Base-by-base conservation (phyloP, 192 early-diverging fungal genomes). In the Gonapodya sp. region DNA sequence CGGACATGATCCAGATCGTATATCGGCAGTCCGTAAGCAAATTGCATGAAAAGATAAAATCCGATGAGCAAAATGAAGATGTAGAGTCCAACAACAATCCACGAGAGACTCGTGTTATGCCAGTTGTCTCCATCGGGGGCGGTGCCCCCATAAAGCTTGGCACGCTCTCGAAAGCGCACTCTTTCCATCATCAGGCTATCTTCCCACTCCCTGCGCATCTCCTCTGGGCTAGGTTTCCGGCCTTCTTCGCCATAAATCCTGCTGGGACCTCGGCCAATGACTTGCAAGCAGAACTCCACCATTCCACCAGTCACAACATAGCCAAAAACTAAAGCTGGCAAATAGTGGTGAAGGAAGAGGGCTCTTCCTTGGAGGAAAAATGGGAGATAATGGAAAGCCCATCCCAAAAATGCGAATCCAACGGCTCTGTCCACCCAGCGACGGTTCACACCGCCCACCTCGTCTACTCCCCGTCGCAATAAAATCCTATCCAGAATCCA, bases 301-400 rank as follows among this genome's bases (percentile, higher is more conserved):
- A 95, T 86, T 35, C 87, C 90, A n/a, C 92, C 93, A 16, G 92
- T 83, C 0, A 93, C 79, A 85, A 98, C 86, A 81, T 92, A 92
- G 35, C 92, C 92, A 86, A 95, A 93, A 80, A 96, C 92, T 36
- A 92, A 90, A 1, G 93, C 91, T 0, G 96, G 96, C 77, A 98
- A 86, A 84, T 98, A 98, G 86, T 98, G 97, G 87, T 98, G 97
- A 81, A 98, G 83, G 85, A 97, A 98, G 1, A 96, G 89, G 78
- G 93, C 91, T 36, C 97, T 92, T 31, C 95, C 96, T 94, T 96
- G 95, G 72, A 95, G 80, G 84, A 94, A 96, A 88, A 97, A 97
- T 36, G 97, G 96, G 8, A 94, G 35, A 84, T 94, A 98, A 83
- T 98, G 96, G 80, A 97, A 84, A 30, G 87, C 82, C 93, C 95